A percentile compares a stretch with the other conserved stretches of the same genome.
Conservation (phyloP, 208 protist species). For the Leishmania aethiopica region DNA sequence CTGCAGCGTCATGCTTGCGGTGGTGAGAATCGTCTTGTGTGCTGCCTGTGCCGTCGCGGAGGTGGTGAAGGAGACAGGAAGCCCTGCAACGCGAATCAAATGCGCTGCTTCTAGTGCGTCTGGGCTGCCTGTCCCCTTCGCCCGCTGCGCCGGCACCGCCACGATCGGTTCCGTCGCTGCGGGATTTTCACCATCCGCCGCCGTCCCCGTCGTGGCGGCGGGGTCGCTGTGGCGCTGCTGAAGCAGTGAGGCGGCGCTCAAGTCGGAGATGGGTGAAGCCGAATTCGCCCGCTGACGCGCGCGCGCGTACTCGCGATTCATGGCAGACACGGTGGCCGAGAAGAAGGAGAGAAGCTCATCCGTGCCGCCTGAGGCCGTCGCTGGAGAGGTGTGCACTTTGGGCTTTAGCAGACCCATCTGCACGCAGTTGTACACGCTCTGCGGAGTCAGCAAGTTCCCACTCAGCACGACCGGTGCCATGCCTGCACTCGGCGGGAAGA, state of each 20-base stretch:
- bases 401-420: constrained; percentile 24
- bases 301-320: constrained; percentile 35
- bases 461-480: constrained; percentile 37
- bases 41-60: not conserved
- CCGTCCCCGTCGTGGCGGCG: not conserved
- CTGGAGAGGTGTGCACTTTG: not conserved
- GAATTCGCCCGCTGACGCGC: constrained; percentile 2
- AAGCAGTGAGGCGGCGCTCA: too few species aligned
- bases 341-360: constrained; percentile 22
- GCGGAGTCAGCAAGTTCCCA: constrained; percentile 39
- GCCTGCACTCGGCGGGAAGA: constrained; percentile 33
- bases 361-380: not conserved
- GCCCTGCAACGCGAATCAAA: constrained; percentile 42
- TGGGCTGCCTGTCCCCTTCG: constrained; percentile 4
- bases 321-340: constrained; percentile 20
- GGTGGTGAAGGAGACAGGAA: constrained; percentile 37
- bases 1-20: constrained; percentile 49
- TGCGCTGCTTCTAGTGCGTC: constrained; percentile 31
- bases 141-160: constrained; percentile 16
- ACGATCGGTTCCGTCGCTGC: not conserved
- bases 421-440: constrained; percentile 34
- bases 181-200: not conserved
- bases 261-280: not conserved
- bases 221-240: constrained; percentile 2
- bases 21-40: constrained; percentile 45